Percentiles rank a stretch among this genome's conserved stretches.
phyloP scores from a whole-genome alignment of 1,284 basidiomycete species.

The Sporisorium graminicola region DNA sequence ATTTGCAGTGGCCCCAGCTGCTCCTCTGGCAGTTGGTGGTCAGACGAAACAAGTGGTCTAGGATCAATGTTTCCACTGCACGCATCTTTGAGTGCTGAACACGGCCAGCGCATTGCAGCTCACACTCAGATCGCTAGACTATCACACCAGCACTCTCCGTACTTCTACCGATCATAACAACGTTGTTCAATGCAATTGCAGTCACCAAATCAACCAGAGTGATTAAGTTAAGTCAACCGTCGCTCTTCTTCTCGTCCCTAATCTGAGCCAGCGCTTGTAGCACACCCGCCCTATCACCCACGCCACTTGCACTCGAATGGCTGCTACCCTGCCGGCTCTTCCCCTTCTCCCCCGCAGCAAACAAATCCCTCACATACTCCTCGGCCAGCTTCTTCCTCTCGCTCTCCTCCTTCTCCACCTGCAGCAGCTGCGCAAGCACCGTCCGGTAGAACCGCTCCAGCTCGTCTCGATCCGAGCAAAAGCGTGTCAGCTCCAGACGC shows the following conservation, averaged over 20 bases:
- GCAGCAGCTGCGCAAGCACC: slow-evolving; percentile 39
- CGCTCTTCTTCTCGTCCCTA: not conserved
- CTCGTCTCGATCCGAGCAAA: slow-evolving; percentile 55
- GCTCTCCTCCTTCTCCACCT: slow-evolving; percentile 37
- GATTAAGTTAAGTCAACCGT: too few species aligned
- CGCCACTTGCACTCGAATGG: slow-evolving; percentile 3
- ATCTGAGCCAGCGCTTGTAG: slow-evolving; percentile 9
- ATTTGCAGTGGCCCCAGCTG: slow-evolving; percentile 56
- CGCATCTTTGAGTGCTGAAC: slow-evolving; percentile 58
- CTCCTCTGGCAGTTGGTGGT: slow-evolving; percentile 52
- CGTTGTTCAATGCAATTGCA: too few species aligned
- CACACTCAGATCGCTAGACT: too few species aligned
- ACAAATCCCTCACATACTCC: slow-evolving; percentile 17
- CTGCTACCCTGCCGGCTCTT: slow-evolving; percentile 28
- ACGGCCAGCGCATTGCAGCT: too few species aligned
- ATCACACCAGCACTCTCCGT: too few species aligned
- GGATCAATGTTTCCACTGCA: slow-evolving; percentile 61
- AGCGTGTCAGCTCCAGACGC: slow-evolving; percentile 51
- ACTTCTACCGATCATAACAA: too few species aligned
- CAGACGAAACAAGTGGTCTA: slow-evolving; percentile 39
- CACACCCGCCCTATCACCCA: not conserved
- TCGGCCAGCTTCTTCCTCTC: slow-evolving; percentile 18
- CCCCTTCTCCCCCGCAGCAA: not conserved
- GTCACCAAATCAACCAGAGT: too few species aligned
- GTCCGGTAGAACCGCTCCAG: slow-evolving; percentile 58